Percentiles rank a stretch among this genome's conserved stretches.
Conservation (phyloP, 495 filamentous ascomycete genomes). For the Penicillium verhagenii region DNA sequence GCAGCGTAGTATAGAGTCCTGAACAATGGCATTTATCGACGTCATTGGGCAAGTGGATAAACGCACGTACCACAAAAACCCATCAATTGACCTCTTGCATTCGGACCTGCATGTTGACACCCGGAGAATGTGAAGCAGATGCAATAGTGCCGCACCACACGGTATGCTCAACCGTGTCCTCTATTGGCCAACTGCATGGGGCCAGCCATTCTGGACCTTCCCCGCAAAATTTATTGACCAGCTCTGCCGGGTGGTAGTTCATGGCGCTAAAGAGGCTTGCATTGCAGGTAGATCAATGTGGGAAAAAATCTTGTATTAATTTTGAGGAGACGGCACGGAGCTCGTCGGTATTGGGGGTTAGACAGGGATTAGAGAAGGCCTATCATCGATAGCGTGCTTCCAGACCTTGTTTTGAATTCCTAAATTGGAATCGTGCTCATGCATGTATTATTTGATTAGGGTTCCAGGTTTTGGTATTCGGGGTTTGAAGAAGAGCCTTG, state of each 20-base stretch:
- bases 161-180: conserved; percentile 11
- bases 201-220: conserved; percentile 4
- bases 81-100: background rate
- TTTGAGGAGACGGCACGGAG: background rate
- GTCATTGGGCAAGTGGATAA: background rate
- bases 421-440: conserved; percentile 15
- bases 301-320: background rate
- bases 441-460: conserved; percentile 12
- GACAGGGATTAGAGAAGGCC: conserved; percentile 19
- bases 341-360: background rate
- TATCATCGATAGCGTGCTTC: conserved; percentile 18
- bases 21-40: conserved; percentile 3
- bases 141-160: conserved; percentile 2
- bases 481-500: background rate
- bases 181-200: conserved; percentile 6
- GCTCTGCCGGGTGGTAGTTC: background rate
- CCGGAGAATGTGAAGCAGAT: conserved; percentile 13
- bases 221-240: conserved; percentile 19
- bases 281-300: conserved; percentile 1
- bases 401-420: conserved; percentile 14
- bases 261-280: conserved; percentile 16
- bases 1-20: no score
- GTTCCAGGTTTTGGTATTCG: no score
- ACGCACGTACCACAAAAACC: conserved; percentile 3
- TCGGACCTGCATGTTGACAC: conserved; percentile 5